phyloP scores from a whole-genome alignment of 129 eudicot genomes.

The Glebionis coronaria region DNA sequence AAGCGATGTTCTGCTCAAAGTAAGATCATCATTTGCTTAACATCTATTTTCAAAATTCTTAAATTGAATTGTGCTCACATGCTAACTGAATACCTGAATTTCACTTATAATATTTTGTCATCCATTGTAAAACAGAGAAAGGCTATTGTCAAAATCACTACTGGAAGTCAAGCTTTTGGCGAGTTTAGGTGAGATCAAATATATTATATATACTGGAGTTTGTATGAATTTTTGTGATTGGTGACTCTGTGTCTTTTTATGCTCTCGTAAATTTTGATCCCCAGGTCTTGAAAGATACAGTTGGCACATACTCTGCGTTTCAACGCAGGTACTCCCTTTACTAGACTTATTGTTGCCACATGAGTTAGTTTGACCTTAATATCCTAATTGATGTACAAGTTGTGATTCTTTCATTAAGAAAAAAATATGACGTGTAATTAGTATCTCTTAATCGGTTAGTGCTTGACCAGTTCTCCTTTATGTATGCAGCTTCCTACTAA shows the following conservation, averaged over 20 bases:
- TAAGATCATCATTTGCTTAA: conserved; percentile 7
- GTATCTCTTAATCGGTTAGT: no score
- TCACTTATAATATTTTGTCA: conserved; percentile 7
- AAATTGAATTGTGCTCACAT: conserved; percentile 1
- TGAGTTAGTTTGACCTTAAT: no score
- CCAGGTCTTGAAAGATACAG: conserved; percentile 98
- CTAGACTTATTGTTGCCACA: no score
- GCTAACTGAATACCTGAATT: conserved; percentile 10
- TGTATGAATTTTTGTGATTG: conserved; percentile 14
- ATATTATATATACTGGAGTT: neutral
- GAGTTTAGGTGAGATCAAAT: conserved; percentile 68
- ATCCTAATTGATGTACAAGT: no score
- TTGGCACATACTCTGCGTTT: no score
- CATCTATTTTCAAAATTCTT: neutral
- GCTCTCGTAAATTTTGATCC: conserved; percentile 8
- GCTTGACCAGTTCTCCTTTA: no score
- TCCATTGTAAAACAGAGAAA: conserved; percentile 44
- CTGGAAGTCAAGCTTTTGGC: conserved; percentile 99
- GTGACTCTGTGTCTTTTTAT: conserved; percentile 9
- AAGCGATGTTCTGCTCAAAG: no score
- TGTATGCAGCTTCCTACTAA: no score
- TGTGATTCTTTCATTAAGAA: no score
- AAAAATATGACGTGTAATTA: no score
- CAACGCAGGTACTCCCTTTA: no score
- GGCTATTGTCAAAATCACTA: no score